A percentile compares a stretch with the other conserved stretches of the same genome.
These are phyloP conservation scores for Fusarium chlamydosporum DNA, from an alignment of 2,329 filamentous ascomycete genomes.

Conservation along the genomic window DNA sequence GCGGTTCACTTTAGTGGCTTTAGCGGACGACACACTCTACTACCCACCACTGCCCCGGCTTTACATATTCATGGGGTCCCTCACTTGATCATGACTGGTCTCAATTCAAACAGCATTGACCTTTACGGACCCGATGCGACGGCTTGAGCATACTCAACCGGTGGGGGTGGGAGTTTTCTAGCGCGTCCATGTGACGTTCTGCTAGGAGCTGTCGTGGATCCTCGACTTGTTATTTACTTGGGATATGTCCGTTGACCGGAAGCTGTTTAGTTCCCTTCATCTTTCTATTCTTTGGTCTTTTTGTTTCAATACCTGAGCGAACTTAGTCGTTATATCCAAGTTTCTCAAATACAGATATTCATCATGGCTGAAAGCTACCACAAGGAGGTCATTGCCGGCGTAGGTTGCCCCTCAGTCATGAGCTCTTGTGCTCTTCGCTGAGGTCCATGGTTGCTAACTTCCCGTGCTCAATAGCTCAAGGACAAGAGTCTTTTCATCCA, in stretches of 20 bases:
- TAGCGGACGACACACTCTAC: slow-evolving; percentile 10
- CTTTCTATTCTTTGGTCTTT: slow-evolving; percentile 5
- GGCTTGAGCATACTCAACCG: slow-evolving; percentile 14
- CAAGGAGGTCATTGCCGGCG: slow-evolving; percentile 49
- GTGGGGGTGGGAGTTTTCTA: slow-evolving; percentile 44
- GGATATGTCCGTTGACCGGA: slow-evolving; percentile 17
- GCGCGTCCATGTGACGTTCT: slow-evolving; percentile 47
- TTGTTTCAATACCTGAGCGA: slow-evolving; percentile 14
- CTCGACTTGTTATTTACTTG: slow-evolving; percentile 33
- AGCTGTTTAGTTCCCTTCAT: slow-evolving; percentile 9
- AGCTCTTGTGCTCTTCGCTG: slow-evolving; percentile 11
- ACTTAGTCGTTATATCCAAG: slow-evolving; percentile 5
- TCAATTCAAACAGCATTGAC: slow-evolving; percentile 11
- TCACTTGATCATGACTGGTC: slow-evolving; percentile 16
- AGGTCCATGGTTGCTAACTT: slow-evolving; percentile 28
- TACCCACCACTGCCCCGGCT: slow-evolving; percentile 2
- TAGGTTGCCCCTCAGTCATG: slow-evolving; percentile 46
- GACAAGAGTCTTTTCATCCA: slow-evolving; percentile 50
- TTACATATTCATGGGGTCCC: slow-evolving; percentile 16
- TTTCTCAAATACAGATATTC: slow-evolving; percentile 14
- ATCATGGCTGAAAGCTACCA: slow-evolving; percentile 51
- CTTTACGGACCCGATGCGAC: slow-evolving; percentile 18
- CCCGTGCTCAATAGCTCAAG: slow-evolving; percentile 42
- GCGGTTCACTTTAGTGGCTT: slow-evolving; percentile 13
- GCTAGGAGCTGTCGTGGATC: slow-evolving; percentile 35